These are phyloP conservation scores for Domatiomyces globalis DNA, from an alignment of 2,329 filamentous ascomycete genomes.

Conservation along the genomic window DNA sequence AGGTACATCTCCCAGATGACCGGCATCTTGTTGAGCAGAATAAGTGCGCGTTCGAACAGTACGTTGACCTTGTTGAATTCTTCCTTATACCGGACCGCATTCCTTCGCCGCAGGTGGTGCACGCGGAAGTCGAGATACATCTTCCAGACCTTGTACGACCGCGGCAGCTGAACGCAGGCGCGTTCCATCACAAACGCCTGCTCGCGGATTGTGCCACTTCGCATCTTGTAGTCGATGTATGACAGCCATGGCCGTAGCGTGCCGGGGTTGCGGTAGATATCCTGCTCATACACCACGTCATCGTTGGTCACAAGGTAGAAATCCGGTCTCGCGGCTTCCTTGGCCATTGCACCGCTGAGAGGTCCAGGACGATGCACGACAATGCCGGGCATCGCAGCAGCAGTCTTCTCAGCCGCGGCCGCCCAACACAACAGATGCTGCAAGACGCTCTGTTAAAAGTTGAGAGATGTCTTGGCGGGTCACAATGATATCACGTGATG, in stretches of 20 bases:
- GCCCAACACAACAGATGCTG: neutral
- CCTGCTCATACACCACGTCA: conserved; percentile 92
- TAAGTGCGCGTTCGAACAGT: conserved; percentile 81
- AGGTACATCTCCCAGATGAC: conserved; percentile 98
- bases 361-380: conserved; percentile 4
- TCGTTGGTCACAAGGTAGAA: conserved; percentile 45
- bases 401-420: neutral
- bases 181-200: conserved; percentile 83
- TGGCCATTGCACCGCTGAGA: conserved; percentile 7
- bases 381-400: conserved; percentile 11
- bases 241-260: conserved; percentile 89
- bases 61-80: conserved; percentile 92
- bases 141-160: conserved; percentile 98
- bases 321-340: conserved; percentile 10
- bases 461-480: too few species aligned
- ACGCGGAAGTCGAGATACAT: conserved; percentile 80
- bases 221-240: conserved; percentile 81
- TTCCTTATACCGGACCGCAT: conserved; percentile 60
- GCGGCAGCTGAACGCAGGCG: conserved; percentile 74
- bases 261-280: conserved; percentile 70
- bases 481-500: too few species aligned
- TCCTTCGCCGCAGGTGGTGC: conserved; percentile 67
- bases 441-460: too few species aligned
- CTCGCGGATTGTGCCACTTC: conserved; percentile 71
- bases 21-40: conserved; percentile 97